phyloP scores from a whole-genome alignment of 2,329 filamentous ascomycete genomes.

The Arthrobotrys musiformis region DNA sequence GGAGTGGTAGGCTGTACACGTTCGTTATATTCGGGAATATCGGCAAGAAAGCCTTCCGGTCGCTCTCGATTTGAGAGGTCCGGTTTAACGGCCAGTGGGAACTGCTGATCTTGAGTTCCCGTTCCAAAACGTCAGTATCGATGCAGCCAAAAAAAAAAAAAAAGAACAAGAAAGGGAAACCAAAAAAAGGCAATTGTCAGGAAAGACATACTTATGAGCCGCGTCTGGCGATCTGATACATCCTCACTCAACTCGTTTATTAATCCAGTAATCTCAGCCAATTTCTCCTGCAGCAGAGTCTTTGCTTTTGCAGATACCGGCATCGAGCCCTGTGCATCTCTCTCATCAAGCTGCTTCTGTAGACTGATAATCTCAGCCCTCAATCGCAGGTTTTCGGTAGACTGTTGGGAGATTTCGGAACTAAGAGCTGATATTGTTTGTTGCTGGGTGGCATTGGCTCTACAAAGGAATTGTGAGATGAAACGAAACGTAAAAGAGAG shows the following conservation, averaged over 20 bases:
- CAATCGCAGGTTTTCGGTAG: conserved; percentile 82
- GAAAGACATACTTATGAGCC: conserved; percentile 65
- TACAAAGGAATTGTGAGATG: conserved; percentile 59
- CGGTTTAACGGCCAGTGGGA: conserved; percentile 23
- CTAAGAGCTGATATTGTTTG: conserved; percentile 80
- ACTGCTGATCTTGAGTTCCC: conserved; percentile 31
- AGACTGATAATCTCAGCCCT: conserved; percentile 76
- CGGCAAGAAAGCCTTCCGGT: conserved; percentile 25
- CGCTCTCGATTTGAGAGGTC: conserved; percentile 12
- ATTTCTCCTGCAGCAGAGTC: conserved; percentile 75
- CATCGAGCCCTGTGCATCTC: conserved; percentile 70
- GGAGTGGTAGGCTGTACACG: conserved; percentile 1
- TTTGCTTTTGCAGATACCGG: conserved; percentile 77
- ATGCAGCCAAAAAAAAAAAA: conserved; percentile 54
- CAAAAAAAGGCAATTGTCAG: too few species aligned
- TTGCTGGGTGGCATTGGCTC: conserved; percentile 80
- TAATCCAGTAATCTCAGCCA: conserved; percentile 75
- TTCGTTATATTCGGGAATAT: conserved; percentile 27
- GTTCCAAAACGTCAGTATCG: neutral
- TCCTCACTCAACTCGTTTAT: conserved; percentile 73
- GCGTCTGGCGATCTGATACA: conserved; percentile 61
- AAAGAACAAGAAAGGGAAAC: conserved; percentile 64
- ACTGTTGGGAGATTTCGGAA: conserved; percentile 76
- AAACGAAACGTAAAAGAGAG: neutral
- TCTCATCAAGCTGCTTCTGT: conserved; percentile 72